Evolutionary conservation across 441 rosid genomes (phyloP).

Genomic region (Gossypium gossypioides): DNA sequence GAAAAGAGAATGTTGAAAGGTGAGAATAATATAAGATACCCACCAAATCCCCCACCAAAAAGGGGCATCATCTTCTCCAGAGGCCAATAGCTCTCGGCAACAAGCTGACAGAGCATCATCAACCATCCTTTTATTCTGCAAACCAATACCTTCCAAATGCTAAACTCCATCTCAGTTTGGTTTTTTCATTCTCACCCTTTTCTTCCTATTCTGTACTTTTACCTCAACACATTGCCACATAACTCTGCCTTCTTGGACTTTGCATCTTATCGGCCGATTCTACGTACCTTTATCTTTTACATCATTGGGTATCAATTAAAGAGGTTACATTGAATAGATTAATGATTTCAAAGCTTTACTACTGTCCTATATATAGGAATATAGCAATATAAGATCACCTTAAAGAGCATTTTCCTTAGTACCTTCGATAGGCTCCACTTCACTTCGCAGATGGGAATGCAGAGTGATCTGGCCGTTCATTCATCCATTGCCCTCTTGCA

Average conservation of each 20-base stretch:
- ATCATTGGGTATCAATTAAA: constrained; percentile 14
- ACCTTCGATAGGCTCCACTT: not conserved
- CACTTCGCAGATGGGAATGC: constrained; percentile 23
- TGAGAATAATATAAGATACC: not conserved
- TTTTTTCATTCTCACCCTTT: constrained; percentile 15
- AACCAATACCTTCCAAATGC: constrained; percentile 23
- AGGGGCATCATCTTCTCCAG: constrained; percentile 23
- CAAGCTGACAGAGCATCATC: constrained; percentile 19
- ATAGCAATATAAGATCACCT: not conserved
- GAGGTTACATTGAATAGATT: not conserved
- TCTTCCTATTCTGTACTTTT: constrained; percentile 11
- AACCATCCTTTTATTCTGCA: constrained; percentile 27
- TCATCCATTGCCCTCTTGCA: constrained; percentile 36
- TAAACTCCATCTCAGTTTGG: constrained; percentile 20
- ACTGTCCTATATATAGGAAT: constrained; percentile 16
- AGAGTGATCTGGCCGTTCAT: constrained; percentile 20
- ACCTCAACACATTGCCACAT: constrained; percentile 16
- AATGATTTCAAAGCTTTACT: constrained; percentile 8
- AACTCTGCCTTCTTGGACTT: constrained; percentile 30
- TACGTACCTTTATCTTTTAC: constrained; percentile 3
- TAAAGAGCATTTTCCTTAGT: not conserved
- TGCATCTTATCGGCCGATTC: constrained; percentile 17
- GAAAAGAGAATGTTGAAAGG: constrained; percentile 20
- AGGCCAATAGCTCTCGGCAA: constrained; percentile 22
- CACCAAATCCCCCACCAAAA: constrained; percentile 21